Base-by-base conservation (phyloP, 768 basidiomycete genomes). In the Tricholoma hemisulphureum region DNA sequence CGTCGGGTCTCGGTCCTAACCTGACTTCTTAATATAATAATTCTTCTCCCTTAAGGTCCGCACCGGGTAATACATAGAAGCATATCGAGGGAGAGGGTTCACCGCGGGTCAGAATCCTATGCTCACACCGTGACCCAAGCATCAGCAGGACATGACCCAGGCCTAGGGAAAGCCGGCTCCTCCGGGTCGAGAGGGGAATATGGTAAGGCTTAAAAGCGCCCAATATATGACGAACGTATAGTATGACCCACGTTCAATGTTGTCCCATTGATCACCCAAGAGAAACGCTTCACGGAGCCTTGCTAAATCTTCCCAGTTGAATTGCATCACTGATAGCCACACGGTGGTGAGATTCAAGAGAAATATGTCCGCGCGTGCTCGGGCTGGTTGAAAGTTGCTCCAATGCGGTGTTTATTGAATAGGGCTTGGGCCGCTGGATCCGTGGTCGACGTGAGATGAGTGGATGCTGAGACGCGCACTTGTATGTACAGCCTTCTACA, bases 401-500 rank as follows among this genome's bases (percentile, higher is more conserved):
- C 26, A 28, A 20, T 18, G 46, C 46, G 46, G 46, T 48, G 24
- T 28, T 48, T 48, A 48, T 46, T 14, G 3, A 32, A 9, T 32
- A 16, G 9, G 26, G 9, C 2, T n/a, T 24, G 43, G 29, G 16
- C 26, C 28, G 26, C n/a, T 29, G 26, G 28, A 18, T 54, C 60
- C 54, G 60, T 54, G 57, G 45, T 55, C 46, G 61, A 57, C 63
- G 58, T 61, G 59, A 58, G 59, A 63, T 51, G 51, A 45, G 52
- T 20, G 23, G 43, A 13, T 37, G 45, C 14, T 35, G 58, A 54
- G 50, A 59, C 45, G 28, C 35, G 21, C 28, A 29, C 13, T 32
- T 11, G 41, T 13, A 18, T 41, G 39, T 51, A 39, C 51, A 45
- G 50, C 57, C 52, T 54, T 28, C 53, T 39, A 23, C 8, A 7